Percentiles rank a stretch among this genome's conserved stretches.
phyloP scores from a whole-genome alignment of 768 basidiomycete genomes.

The Agrocybe chaxingu region DNA sequence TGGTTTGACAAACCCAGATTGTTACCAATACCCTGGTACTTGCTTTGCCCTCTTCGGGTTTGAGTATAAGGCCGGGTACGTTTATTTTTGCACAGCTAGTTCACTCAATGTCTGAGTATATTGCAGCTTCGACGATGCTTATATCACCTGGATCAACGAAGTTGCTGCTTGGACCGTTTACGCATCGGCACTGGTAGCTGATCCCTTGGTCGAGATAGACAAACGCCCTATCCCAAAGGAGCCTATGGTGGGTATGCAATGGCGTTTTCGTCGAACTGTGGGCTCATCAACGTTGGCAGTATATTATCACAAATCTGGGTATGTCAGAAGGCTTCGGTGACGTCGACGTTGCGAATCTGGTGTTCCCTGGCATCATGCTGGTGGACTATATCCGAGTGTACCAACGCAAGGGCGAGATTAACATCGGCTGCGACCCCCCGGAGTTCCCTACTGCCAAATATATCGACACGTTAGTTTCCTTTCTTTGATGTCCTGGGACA shows the following conservation, averaged over 20 bases:
- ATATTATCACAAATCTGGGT: constrained; percentile 65
- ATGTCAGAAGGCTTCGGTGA: constrained; percentile 63
- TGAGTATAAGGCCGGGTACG: constrained; percentile 49
- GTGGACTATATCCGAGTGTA: constrained; percentile 81
- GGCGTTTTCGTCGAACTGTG: too few species aligned
- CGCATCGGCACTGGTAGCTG: constrained; percentile 44
- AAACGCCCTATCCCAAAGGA: constrained; percentile 58
- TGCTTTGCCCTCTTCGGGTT: constrained; percentile 37
- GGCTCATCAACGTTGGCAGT: constrained; percentile 28
- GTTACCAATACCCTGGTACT: constrained; percentile 47
- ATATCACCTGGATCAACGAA: constrained; percentile 70
- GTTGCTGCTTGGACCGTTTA: constrained; percentile 56
- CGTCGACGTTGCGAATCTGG: constrained; percentile 50
- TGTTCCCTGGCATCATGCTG: constrained; percentile 54
- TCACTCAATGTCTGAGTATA: constrained; percentile 15
- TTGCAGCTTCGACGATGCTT: constrained; percentile 45
- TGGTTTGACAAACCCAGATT: constrained; percentile 55
- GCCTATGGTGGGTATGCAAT: constrained; percentile 50
- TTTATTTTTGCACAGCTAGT: background rate
- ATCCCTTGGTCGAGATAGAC: constrained; percentile 47
- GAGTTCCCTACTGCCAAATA: constrained; percentile 70
- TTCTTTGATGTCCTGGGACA: background rate
- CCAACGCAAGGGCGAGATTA: constrained; percentile 42
- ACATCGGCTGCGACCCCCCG: constrained; percentile 64
- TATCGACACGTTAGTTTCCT: constrained; percentile 51